Evolutionary conservation across 345 rosid genomes (phyloP).

Genomic region (Angophora floribunda): DNA sequence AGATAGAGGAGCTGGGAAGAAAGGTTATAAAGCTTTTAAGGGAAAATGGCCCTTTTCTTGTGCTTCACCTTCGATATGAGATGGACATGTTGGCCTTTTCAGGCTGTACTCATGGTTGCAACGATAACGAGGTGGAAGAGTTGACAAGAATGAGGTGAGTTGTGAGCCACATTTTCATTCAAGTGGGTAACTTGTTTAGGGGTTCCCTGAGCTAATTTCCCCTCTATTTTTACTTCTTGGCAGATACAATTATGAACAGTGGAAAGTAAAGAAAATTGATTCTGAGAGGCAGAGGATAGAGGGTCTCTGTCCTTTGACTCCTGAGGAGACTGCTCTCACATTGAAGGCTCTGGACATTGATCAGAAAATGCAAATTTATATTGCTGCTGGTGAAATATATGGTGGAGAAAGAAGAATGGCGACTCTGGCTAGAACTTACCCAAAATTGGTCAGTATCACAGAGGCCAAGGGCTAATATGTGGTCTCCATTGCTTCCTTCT

Average conservation of each 20-base stretch:
- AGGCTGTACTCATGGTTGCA: conserved; percentile 95
- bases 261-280: conserved; percentile 44
- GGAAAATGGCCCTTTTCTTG: conserved; percentile 83
- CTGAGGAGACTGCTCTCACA: conserved; percentile 38
- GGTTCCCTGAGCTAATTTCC: not conserved
- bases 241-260: conserved; percentile 46
- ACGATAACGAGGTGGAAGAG: conserved; percentile 78
- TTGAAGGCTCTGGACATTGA: conserved; percentile 32
- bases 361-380: conserved; percentile 25
- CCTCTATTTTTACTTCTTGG: conserved; percentile 36
- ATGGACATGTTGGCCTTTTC: conserved; percentile 99
- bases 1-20: conserved; percentile 88
- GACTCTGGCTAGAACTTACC: conserved; percentile 19
- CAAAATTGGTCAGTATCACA: conserved; percentile 26
- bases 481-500: not conserved
- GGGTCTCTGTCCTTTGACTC: conserved; percentile 47
- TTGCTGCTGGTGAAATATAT: conserved; percentile 48
- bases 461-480: not conserved
- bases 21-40: conserved; percentile 68
- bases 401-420: conserved; percentile 37
- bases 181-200: not conserved
- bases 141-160: conserved; percentile 89
- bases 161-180: not conserved
- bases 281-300: conserved; percentile 27
- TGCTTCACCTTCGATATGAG: conserved; percentile 93